phyloP scores from a whole-genome alignment of 148 eudicot genomes.

The Fagopyrum esculentum region DNA sequence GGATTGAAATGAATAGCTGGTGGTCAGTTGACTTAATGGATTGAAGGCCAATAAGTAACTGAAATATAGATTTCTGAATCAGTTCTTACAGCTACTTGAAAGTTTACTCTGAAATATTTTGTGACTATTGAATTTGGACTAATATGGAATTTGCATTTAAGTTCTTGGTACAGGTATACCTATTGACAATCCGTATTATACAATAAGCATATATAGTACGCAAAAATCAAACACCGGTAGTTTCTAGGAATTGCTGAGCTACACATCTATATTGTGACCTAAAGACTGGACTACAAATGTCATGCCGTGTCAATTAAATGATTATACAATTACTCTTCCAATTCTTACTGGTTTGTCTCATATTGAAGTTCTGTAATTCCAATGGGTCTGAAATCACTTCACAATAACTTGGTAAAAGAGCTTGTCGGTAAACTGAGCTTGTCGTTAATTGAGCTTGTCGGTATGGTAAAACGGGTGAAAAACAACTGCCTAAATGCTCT shows the following conservation, averaged over 20 bases:
- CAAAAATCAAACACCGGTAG: not conserved
- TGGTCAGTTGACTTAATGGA: slow-evolving; percentile 16
- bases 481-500: not conserved
- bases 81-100: not conserved
- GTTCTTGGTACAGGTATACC: not conserved
- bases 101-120: not conserved
- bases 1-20: slow-evolving; percentile 36
- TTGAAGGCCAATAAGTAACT: not conserved
- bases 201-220: not conserved
- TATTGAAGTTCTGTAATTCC: not conserved
- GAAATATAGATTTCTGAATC: not conserved
- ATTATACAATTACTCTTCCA: not conserved
- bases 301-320: not conserved
- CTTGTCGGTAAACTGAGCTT: not conserved
- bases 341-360: not conserved
- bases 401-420: not conserved
- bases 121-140: not conserved
- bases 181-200: not conserved
- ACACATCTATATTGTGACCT: not conserved
- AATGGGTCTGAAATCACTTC: not conserved
- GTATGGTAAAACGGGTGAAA: not conserved
- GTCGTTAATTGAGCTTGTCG: not conserved
- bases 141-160: not conserved
- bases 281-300: not conserved
- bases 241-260: not conserved